Conservation (phyloP, 495 filamentous ascomycete species). For the Penicillium soppii region DNA sequence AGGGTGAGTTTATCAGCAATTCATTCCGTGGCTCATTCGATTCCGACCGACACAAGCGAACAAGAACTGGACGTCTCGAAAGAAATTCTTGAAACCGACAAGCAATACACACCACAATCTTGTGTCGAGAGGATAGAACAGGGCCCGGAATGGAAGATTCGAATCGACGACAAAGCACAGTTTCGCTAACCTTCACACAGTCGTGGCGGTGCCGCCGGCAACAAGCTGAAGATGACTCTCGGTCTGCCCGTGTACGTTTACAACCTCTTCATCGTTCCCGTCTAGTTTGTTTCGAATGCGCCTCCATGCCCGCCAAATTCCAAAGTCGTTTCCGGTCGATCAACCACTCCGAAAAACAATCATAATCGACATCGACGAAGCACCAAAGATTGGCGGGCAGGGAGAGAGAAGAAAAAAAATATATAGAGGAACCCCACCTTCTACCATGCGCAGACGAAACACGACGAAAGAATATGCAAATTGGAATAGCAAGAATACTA, state of each 20-base stretch:
- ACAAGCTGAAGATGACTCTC: slow-evolving; percentile 99
- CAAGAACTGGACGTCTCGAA: slow-evolving; percentile 14
- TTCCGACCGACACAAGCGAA: slow-evolving; percentile 7
- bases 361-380: background rate
- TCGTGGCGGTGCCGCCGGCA: slow-evolving; percentile 90
- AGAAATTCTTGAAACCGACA: slow-evolving; percentile 7
- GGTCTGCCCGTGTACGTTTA: slow-evolving; percentile 96
- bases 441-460: background rate
- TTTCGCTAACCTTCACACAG: slow-evolving; percentile 42
- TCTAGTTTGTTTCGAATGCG: slow-evolving; percentile 12
- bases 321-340: slow-evolving; percentile 13
- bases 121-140: slow-evolving; percentile 17
- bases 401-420: slow-evolving; percentile 1
- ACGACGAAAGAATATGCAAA: slow-evolving; percentile 4
- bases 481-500: slow-evolving; percentile 17
- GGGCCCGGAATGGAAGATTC: slow-evolving; percentile 6
- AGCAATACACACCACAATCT: slow-evolving; percentile 12
- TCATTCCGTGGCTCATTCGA: slow-evolving; percentile 11
- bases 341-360: background rate
- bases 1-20: slow-evolving; percentile 44
- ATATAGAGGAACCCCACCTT: slow-evolving; percentile 5
- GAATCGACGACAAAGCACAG: slow-evolving; percentile 4
- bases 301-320: slow-evolving; percentile 9
- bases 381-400: slow-evolving; percentile 2
- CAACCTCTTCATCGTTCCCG: slow-evolving; percentile 15